Base-by-base conservation (phyloP, 2,329 filamentous ascomycete species). In the Cercospora sp. region DNA sequence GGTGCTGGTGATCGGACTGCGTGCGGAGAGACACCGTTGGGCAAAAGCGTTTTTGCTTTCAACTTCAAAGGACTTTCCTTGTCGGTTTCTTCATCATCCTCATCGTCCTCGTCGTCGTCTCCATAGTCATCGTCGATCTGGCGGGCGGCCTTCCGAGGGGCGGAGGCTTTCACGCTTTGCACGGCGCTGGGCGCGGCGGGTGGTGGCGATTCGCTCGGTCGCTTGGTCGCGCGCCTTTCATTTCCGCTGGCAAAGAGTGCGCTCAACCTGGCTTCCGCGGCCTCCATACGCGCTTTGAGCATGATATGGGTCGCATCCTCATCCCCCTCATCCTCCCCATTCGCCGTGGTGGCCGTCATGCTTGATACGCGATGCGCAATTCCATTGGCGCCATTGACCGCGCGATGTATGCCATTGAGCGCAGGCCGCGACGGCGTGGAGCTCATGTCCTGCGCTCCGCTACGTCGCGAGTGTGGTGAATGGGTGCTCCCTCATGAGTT, bases 111-210 rank as follows among this genome's bases (percentile, higher is more conserved):
- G 67, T 51, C 45, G 26, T 97, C 93, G 75, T 94, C 91, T 73
- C 91, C 91, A 77, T 94, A 94, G 80, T 94, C 90, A 75, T 94
- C 92, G 74, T 93, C 89, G 84, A 94, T 93, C 78, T 88, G 85
- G 75, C 92, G 87, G 79, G 90, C 91, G 58, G 88, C 85, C 80
- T 91, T 91, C 82, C 95, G 75, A 81, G 82, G 76, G 82, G 81
- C 78, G 81, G 79, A 74, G 71, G 78, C 78, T 78, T 81, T 84
- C 79, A 78, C 81, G 77, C 75, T 80, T 74, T 78, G 78, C 73
- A 68, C 71, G 48, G 64, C 64, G 48, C 63, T 59, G 48, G 65
- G 58, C 64, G 72, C 68, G 45, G 63, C 30, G 23, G 66, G 59
- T 31, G 65, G 45, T 30, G 64, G 45, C 33, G 55, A 58, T 57